Conservation (phyloP, 176 grass and related monocot species). For the sorghum (Sorghum bicolor) region Sorghum_bicolor_NCBIv3 NC_012873.2:7886001-7886500, state of each 20-base stretch:
- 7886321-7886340: neutral
- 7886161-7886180: no score
- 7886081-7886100: no score
- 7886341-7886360: neutral
- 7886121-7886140: no score
- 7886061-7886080: no score
- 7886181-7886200: no score
- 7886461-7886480: neutral
- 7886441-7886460: neutral
- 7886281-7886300: neutral
- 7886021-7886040: no score
- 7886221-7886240: no score
- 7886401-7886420: neutral
- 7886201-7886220: no score
- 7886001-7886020: no score
- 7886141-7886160: no score
- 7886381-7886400: neutral
- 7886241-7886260: neutral
- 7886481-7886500: neutral
- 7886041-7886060: no score
- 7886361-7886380: neutral
- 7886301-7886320: neutral
- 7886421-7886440: neutral
- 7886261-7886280: neutral
- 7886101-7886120: no score